phyloP scores from a whole-genome alignment of 352 stramenopile genomes.

The Pilasporangium apinafurcum region DNA sequence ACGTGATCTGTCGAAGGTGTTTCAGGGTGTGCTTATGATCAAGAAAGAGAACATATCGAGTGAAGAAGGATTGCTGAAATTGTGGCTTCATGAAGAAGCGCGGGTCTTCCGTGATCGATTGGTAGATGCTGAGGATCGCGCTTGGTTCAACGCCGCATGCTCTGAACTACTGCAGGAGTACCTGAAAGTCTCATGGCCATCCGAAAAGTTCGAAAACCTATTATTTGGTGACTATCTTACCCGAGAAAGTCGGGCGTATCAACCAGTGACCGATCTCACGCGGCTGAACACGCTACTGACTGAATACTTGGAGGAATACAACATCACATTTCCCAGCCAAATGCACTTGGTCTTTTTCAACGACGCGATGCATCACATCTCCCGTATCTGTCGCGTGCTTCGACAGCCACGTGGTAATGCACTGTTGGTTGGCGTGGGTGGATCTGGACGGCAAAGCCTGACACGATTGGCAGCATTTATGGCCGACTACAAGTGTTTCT shows the following conservation, averaged over 20 bases:
- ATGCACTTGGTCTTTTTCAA: slow-evolving; percentile 96
- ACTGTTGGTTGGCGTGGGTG: slow-evolving; percentile 89
- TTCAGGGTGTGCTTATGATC: slow-evolving; percentile 92
- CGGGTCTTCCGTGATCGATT: slow-evolving; percentile 91
- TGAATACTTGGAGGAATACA: slow-evolving; percentile 94
- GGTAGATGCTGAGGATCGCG: slow-evolving; percentile 78
- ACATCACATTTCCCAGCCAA: slow-evolving; percentile 88
- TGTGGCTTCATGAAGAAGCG: slow-evolving; percentile 91
- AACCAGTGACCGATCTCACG: slow-evolving; percentile 54
- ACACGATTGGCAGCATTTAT: slow-evolving; percentile 90
- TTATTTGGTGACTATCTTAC: slow-evolving; percentile 90
- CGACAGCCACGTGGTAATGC: slow-evolving; percentile 90
- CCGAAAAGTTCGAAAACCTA: slow-evolving; percentile 69
- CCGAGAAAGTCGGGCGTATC: slow-evolving; percentile 71
- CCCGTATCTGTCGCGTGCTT: slow-evolving; percentile 89
- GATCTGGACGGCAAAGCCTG: slow-evolving; percentile 87
- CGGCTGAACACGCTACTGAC: slow-evolving; percentile 74
- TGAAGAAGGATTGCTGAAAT: slow-evolving; percentile 69
- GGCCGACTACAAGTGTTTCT: slow-evolving; percentile 87
- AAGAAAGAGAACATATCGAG: slow-evolving; percentile 65
- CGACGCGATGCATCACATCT: slow-evolving; percentile 93
- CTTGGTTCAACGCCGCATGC: slow-evolving; percentile 83
- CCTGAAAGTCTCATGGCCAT: slow-evolving; percentile 48
- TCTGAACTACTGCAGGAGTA: slow-evolving; percentile 70
- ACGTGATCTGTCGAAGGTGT: slow-evolving; percentile 90